Evolutionary conservation across 1,284 basidiomycete species (phyloP).

Genomic region (Phaffia rhodozyma): DNA sequence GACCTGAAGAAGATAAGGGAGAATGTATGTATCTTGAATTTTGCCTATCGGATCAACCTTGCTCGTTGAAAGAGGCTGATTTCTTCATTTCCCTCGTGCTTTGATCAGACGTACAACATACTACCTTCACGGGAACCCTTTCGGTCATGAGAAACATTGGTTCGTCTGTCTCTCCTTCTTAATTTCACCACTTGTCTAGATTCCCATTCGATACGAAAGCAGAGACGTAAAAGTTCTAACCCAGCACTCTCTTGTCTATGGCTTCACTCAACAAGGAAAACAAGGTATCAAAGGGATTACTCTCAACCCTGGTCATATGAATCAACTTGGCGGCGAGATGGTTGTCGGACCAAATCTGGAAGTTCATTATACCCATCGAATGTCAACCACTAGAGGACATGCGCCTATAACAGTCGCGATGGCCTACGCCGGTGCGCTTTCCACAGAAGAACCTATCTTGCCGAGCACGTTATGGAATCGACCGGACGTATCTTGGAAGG

Average conservation of each 20-base stretch:
- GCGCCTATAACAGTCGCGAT: constrained; percentile 55
- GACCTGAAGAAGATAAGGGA: constrained; percentile 42
- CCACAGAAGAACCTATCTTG: constrained; percentile 22
- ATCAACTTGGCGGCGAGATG: constrained; percentile 53
- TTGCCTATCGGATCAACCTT: background rate
- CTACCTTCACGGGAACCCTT: constrained; percentile 51
- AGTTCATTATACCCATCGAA: constrained; percentile 32
- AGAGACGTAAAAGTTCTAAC: constrained; percentile 31
- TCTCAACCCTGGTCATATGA: constrained; percentile 13
- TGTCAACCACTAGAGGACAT: constrained; percentile 50
- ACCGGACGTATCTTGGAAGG: constrained; percentile 22
- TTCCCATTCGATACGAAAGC: constrained; percentile 18
- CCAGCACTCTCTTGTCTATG: background rate
- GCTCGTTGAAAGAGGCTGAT: no score
- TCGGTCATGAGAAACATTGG: constrained; percentile 53
- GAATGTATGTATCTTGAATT: constrained; percentile 34
- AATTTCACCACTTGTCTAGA: no score
- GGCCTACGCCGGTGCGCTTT: constrained; percentile 42
- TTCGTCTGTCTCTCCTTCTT: constrained; percentile 24
- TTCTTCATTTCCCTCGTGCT: background rate
- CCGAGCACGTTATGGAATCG: constrained; percentile 1
- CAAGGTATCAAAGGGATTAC: constrained; percentile 16
- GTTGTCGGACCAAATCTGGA: constrained; percentile 55
- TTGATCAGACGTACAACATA: constrained; percentile 44
- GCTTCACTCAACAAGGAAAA: background rate